Conservation (phyloP, 495 filamentous ascomycete species). For the Staphylotrichum tortipilum region DNA sequence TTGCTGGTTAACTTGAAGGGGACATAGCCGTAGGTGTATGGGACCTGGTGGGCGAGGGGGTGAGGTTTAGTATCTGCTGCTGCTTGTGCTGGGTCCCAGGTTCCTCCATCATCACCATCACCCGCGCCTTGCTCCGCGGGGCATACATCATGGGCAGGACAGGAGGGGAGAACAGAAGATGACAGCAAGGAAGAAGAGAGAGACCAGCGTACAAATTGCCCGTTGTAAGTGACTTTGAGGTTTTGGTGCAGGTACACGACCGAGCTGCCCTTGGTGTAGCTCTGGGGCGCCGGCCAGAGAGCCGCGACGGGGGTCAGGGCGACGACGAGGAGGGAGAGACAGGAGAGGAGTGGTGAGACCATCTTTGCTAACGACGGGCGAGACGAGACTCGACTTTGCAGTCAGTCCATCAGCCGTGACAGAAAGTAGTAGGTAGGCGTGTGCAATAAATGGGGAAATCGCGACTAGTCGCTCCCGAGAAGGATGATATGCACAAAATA, state of each 20-base stretch:
- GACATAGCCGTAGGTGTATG: slow-evolving; percentile 34
- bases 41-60: slow-evolving; percentile 30
- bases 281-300: slow-evolving; percentile 53
- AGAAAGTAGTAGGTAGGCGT: too few relatives aligned
- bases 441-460: too few relatives aligned
- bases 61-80: slow-evolving; percentile 24
- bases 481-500: too few relatives aligned
- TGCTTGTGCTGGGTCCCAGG: too few relatives aligned
- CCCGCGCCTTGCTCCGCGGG: background rate
- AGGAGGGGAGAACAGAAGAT: slow-evolving; percentile 8
- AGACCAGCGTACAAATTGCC: slow-evolving; percentile 40
- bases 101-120: too few relatives aligned
- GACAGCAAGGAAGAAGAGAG: slow-evolving; percentile 9
- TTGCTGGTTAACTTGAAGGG: slow-evolving; percentile 32
- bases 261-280: slow-evolving; percentile 42
- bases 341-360: slow-evolving; percentile 25
- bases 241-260: slow-evolving; percentile 48
- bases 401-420: too few relatives aligned
- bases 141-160: background rate
- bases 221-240: slow-evolving; percentile 49
- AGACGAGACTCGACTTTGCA: too few relatives aligned
- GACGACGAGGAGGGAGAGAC: slow-evolving; percentile 27
- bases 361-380: too few relatives aligned
- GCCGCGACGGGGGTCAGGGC: slow-evolving; percentile 33
- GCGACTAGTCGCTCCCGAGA: too few relatives aligned